A percentile compares a stretch with the other conserved stretches of the same genome.
Conservation (phyloP, 2,329 filamentous ascomycete species). For the Neospermospora avenae region DNA sequence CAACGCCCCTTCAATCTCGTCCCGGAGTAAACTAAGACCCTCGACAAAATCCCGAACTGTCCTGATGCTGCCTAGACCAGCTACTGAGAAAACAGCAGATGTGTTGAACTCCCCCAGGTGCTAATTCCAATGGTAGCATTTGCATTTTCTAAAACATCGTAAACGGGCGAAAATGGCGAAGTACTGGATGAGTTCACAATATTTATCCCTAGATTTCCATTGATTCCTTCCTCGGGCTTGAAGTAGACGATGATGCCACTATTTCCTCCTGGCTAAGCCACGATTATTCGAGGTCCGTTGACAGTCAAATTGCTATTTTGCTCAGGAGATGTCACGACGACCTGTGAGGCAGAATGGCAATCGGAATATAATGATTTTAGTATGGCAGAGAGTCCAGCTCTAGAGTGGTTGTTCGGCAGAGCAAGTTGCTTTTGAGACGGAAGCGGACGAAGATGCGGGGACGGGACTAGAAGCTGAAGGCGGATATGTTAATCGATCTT, state of each 20-base stretch:
- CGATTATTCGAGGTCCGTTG: slow-evolving; percentile 55
- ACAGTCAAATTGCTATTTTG: slow-evolving; percentile 50
- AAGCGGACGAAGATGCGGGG: slow-evolving; percentile 7
- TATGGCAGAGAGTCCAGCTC: slow-evolving; percentile 46
- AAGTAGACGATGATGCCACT: slow-evolving; percentile 59
- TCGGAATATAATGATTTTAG: slow-evolving; percentile 65
- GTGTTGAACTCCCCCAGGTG: slow-evolving; percentile 53
- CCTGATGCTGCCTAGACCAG: slow-evolving; percentile 59
- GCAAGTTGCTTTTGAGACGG: slow-evolving; percentile 10
- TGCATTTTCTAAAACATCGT: slow-evolving; percentile 26
- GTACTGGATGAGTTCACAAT: slow-evolving; percentile 48
- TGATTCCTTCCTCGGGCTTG: slow-evolving; percentile 48
- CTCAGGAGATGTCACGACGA: slow-evolving; percentile 57
- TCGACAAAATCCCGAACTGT: slow-evolving; percentile 62
- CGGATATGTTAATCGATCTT: slow-evolving; percentile 30
- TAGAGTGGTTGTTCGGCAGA: slow-evolving; percentile 14
- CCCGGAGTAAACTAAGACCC: slow-evolving; percentile 49
- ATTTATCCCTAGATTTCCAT: slow-evolving; percentile 51
- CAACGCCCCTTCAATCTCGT: slow-evolving; percentile 53
- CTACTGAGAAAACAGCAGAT: slow-evolving; percentile 51
- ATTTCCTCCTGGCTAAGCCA: slow-evolving; percentile 64
- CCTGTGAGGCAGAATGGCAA: slow-evolving; percentile 56
- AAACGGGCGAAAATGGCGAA: slow-evolving; percentile 46
- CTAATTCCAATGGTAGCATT: slow-evolving; percentile 51
- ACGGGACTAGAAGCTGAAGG: slow-evolving; percentile 18